Conservation (phyloP, 495 filamentous ascomycete species). For the Melanomma pulvis-pyrius region DNA sequence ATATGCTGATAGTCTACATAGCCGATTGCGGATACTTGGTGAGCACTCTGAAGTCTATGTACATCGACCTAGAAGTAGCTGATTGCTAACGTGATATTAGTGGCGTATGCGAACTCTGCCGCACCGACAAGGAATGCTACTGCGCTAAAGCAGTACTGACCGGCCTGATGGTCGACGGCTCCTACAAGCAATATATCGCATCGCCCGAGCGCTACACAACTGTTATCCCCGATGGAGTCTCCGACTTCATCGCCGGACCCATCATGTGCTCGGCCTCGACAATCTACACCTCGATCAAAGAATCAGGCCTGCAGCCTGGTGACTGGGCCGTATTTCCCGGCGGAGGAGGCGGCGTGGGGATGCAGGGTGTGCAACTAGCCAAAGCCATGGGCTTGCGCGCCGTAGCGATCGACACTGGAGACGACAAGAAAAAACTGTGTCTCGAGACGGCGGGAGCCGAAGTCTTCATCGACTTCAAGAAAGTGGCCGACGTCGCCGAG, state of each 20-base stretch:
- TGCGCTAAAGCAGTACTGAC: conserved; percentile 44
- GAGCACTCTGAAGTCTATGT: not conserved
- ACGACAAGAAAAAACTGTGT: conserved; percentile 36
- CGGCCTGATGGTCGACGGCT: conserved; percentile 41
- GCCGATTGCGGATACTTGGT: conserved; percentile 56
- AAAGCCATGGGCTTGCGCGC: conserved; percentile 43
- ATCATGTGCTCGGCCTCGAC: conserved; percentile 54
- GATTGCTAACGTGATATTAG: conserved; percentile 56
- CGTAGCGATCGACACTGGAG: conserved; percentile 39
- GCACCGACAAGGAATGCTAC: conserved; percentile 46
- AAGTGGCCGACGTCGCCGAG: conserved; percentile 23
- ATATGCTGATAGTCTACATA: too few relatives aligned
- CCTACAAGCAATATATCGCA: conserved; percentile 50
- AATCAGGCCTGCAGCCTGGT: conserved; percentile 46
- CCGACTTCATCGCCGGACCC: conserved; percentile 49
- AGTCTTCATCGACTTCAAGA: conserved; percentile 39
- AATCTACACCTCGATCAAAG: conserved; percentile 48
- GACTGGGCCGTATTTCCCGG: conserved; percentile 53
- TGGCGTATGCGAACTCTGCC: conserved; percentile 54
- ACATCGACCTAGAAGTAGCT: not conserved
- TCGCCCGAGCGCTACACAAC: conserved; percentile 51
- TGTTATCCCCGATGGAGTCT: conserved; percentile 49
- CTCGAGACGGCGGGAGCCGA: conserved; percentile 37
- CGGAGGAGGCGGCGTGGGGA: conserved; percentile 49
- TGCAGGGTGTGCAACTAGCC: conserved; percentile 48